Conservation (phyloP, 805 yeast species). For the Schwanniomyces pseudopolymorphus region DNA sequence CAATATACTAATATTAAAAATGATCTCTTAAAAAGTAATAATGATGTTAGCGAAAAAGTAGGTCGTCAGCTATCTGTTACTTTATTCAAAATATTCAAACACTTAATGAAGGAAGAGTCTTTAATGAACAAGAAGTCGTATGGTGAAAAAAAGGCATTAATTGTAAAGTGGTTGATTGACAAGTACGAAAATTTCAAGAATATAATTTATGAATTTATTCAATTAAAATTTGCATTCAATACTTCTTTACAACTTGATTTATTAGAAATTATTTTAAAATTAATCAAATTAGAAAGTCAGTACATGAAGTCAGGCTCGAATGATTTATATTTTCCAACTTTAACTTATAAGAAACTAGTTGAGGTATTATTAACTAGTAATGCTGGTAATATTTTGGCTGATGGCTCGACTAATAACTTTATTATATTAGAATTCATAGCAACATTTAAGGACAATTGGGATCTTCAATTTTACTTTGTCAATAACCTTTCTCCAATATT, state of each 20-base stretch:
- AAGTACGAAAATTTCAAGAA: conserved; percentile 56
- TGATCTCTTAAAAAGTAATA: conserved; percentile 16
- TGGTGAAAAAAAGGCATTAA: conserved; percentile 46
- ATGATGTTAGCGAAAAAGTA: conserved; percentile 21
- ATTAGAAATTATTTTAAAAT: conserved; percentile 55
- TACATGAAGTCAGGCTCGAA: conserved; percentile 48
- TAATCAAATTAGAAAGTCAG: conserved; percentile 55
- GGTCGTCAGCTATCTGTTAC: conserved; percentile 43
- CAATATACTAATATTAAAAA: conserved; percentile 28
- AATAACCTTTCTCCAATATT: conserved; percentile 38
- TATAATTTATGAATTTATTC: conserved; percentile 41
- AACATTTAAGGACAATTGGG: conserved; percentile 61
- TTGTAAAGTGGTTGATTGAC: conserved; percentile 63
- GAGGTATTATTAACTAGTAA: conserved; percentile 24
- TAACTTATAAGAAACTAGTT: conserved; percentile 45
- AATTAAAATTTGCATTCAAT: conserved; percentile 42
- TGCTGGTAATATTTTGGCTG: conserved; percentile 40
- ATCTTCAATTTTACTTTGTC: conserved; percentile 74
- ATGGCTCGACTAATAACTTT: conserved; percentile 50
- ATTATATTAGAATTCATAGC: conserved; percentile 56
- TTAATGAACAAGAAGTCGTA: conserved; percentile 32
- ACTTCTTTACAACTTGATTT: conserved; percentile 52
- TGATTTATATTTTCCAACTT: conserved; percentile 65
- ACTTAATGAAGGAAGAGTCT: conserved; percentile 41
- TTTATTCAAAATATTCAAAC: conserved; percentile 49